Evolutionary conservation across 2,329 filamentous ascomycete species (phyloP).

Genomic region (Sporothrix brunneoviolacea): DNA sequence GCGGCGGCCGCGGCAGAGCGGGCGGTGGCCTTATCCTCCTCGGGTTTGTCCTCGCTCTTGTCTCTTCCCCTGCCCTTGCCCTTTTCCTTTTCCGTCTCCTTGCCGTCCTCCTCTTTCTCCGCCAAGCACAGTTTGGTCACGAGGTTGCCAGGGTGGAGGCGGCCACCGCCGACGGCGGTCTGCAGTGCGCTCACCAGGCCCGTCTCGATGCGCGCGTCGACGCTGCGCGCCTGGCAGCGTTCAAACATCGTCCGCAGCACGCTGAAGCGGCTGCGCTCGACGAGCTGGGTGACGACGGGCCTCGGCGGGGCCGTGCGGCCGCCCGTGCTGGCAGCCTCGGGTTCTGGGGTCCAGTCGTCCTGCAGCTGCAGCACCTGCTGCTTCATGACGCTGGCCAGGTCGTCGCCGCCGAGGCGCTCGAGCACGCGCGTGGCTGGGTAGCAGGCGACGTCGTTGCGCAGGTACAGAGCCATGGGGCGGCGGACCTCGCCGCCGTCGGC

Average conservation of each 20-base stretch:
- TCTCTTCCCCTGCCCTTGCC: conserved; percentile 18
- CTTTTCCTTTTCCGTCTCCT: conserved; percentile 16
- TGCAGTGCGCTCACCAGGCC: conserved; percentile 44
- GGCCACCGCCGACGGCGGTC: conserved; percentile 24
- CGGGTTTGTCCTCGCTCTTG: no score
- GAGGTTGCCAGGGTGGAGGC: conserved; percentile 36
- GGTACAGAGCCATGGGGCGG: conserved; percentile 59
- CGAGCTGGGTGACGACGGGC: conserved; percentile 61
- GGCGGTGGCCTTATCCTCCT: no score
- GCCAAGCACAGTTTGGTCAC: conserved; percentile 45
- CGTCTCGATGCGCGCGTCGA: conserved; percentile 38
- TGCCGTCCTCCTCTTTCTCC: conserved; percentile 29
- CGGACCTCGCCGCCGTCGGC: not conserved
- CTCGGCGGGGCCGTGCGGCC: conserved; percentile 50
- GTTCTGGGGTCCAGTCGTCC: conserved; percentile 63
- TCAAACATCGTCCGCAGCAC: conserved; percentile 80
- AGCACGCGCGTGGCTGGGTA: conserved; percentile 82
- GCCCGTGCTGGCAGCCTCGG: conserved; percentile 68
- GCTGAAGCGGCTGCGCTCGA: conserved; percentile 68
- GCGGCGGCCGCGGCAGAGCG: conserved; percentile 41
- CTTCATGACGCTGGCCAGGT: conserved; percentile 66
- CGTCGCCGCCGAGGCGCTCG: conserved; percentile 78
- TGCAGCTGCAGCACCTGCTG: conserved; percentile 49
- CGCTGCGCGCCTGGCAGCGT: conserved; percentile 61
- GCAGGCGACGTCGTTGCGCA: conserved; percentile 83